Evolutionary conservation across 139 green algal species (phyloP).

Genomic region (Chlorella sorokiniana): DNA sequence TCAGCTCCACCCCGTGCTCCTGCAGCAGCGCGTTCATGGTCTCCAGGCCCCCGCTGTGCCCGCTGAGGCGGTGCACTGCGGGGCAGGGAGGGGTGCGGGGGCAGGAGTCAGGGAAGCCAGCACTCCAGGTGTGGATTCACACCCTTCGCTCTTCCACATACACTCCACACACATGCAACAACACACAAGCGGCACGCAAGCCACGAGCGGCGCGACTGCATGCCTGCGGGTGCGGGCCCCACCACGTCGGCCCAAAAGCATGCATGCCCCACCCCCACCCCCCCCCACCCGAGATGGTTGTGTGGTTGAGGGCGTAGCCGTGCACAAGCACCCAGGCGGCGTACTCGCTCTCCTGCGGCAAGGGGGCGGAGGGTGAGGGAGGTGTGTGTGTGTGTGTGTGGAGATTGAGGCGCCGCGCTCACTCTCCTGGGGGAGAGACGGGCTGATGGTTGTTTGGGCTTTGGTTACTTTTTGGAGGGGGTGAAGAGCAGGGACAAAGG

Average conservation of each 20-base stretch:
- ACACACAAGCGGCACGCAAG: too few species aligned
- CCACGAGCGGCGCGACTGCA: too few species aligned
- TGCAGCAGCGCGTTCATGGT: conserved; percentile 54
- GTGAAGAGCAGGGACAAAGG: too few species aligned
- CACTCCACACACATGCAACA: too few species aligned
- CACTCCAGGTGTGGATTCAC: too few species aligned
- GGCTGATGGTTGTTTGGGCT: too few species aligned
- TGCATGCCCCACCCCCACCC: not conserved
- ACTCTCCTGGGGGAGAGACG: too few species aligned
- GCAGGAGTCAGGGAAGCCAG: not conserved
- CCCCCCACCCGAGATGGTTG: conserved; percentile 57
- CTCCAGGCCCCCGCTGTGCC: conserved; percentile 48
- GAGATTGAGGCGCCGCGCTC: too few species aligned
- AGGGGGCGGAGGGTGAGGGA: not conserved
- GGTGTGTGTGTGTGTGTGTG: not conserved
- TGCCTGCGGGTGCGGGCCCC: too few species aligned
- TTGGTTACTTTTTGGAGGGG: not conserved
- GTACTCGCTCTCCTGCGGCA: conserved; percentile 64
- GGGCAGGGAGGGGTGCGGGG: not conserved
- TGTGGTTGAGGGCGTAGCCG: conserved; percentile 86
- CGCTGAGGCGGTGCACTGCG: conserved; percentile 65
- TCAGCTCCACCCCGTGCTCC: conserved; percentile 64
- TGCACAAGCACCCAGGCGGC: conserved; percentile 81
- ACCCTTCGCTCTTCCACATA: too few species aligned
- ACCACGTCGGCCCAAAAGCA: not conserved